Conservation (phyloP, 768 basidiomycete species). For the Termitomyces sp. region DNA sequence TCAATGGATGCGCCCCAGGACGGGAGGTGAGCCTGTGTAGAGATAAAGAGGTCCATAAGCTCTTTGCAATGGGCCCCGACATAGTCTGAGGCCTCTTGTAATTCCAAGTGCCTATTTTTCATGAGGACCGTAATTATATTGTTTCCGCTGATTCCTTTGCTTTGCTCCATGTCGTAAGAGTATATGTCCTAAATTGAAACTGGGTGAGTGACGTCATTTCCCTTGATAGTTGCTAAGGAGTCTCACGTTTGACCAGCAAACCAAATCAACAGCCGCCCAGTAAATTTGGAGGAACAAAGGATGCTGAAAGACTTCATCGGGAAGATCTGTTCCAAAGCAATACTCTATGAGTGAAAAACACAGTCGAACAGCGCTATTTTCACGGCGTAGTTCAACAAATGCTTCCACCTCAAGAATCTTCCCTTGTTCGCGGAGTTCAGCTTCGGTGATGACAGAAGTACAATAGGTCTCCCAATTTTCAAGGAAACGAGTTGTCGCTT, state of each 20-base stretch:
- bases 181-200: constrained; percentile 49
- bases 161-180: constrained; percentile 71
- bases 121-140: constrained; percentile 69
- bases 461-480: constrained; percentile 52
- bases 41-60: constrained; percentile 46
- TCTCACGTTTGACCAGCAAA: constrained; percentile 68
- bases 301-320: constrained; percentile 57
- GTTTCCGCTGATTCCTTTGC: constrained; percentile 57
- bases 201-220: neutral
- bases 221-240: neutral
- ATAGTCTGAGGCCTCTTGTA: constrained; percentile 57
- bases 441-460: constrained; percentile 53
- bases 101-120: constrained; percentile 42
- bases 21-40: constrained; percentile 38
- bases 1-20: constrained; percentile 47
- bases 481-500: constrained; percentile 43
- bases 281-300: constrained; percentile 48
- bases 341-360: constrained; percentile 64
- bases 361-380: constrained; percentile 62
- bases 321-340: constrained; percentile 55
- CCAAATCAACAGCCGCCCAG: constrained; percentile 57
- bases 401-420: constrained; percentile 49
- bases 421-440: constrained; percentile 52
- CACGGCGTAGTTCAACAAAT: constrained; percentile 56
- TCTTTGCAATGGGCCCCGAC: constrained; percentile 46